Base-by-base conservation (phyloP, 202 grass and related monocot species). In the Digitaria exilis region DNA sequence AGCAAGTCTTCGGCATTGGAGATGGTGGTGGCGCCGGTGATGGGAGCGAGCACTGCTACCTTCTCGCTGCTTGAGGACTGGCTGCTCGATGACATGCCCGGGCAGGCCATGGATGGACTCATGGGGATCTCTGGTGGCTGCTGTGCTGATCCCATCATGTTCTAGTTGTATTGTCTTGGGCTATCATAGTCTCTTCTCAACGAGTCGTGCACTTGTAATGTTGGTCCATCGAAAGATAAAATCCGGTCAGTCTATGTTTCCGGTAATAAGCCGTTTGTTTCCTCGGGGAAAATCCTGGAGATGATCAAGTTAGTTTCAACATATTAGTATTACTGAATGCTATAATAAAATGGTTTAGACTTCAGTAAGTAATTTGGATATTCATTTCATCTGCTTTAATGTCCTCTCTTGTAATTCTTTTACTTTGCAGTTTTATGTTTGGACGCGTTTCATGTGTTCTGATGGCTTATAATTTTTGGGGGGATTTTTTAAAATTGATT, bases 41-140 rank as follows among this genome's bases (percentile, higher is more conserved):
- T 30, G 26, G 25, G 49, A 0, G 55, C 77, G 10, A 37, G 29
- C 24, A 17, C 67, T 1, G 44, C 65, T 16, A 73, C 85, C 68
- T 91, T 85, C 65, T 91, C 89, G 1, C 72, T 88, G 43, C 82
- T 91, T 3, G 89, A 91, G 85, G 84, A 88, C 66, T 88, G 89
- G 89, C 82, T 88, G 72, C 73, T 91, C 6, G 85, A 91, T 6
- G 85, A 91, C 81, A 74, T 73, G 77, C 71, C 79, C 0, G 89
- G 78, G n/a, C 89, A 82, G 73, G 82, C 83, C 60, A 80, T 87
- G 76, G 88, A 90, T 69, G 76, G 75, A 28, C 19, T 90, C 55
- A 71, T 80, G 76, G 80, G 86, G 35, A 70, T 87, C n/a, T 80
- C 84, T n/a, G 63, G 55, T 1, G 84, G 84, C 35, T 87, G 80